phyloP scores from a whole-genome alignment of 495 filamentous ascomycete genomes.

The Podospora didyma region DNA sequence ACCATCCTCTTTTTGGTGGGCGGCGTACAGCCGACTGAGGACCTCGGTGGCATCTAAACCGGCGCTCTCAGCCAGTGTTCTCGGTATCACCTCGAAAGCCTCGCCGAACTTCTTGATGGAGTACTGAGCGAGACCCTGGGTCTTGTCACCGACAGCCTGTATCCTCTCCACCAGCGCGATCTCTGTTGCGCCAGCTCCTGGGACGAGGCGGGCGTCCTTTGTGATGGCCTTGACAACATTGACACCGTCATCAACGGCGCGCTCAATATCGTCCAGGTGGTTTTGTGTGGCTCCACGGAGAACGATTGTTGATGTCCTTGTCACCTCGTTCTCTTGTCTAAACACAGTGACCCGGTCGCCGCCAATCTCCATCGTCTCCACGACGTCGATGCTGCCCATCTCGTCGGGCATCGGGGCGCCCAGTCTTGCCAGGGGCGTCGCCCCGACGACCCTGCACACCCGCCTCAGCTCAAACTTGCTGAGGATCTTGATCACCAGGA shows the following conservation, averaged over 20 bases:
- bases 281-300: constrained; percentile 96
- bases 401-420: constrained; percentile 99
- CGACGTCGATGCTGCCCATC: constrained; percentile 92
- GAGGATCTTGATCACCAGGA: constrained; percentile 93
- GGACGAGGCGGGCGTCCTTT: constrained; percentile 83
- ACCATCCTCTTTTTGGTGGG: constrained; percentile 80
- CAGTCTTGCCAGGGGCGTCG: constrained; percentile 88
- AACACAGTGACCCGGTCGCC: constrained; percentile 98
- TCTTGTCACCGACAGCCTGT: constrained; percentile 81
- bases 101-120: constrained; percentile 96
- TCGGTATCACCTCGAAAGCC: constrained; percentile 94
- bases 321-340: constrained; percentile 89
- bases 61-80: constrained; percentile 88
- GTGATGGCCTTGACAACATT: constrained; percentile 99
- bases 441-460: constrained; percentile 92
- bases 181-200: constrained; percentile 93
- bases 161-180: constrained; percentile 93
- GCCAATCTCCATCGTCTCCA: constrained; percentile 97
- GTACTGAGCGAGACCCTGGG: constrained; percentile 87
- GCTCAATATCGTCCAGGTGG: constrained; percentile 94
- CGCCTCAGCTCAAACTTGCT: constrained; percentile 96
- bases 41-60: constrained; percentile 96
- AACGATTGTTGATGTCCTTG: constrained; percentile 90
- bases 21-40: constrained; percentile 83
- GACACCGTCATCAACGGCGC: constrained; percentile 96